Conservation (phyloP, 768 basidiomycete species). For the Infundibulicybe gibba region DNA sequence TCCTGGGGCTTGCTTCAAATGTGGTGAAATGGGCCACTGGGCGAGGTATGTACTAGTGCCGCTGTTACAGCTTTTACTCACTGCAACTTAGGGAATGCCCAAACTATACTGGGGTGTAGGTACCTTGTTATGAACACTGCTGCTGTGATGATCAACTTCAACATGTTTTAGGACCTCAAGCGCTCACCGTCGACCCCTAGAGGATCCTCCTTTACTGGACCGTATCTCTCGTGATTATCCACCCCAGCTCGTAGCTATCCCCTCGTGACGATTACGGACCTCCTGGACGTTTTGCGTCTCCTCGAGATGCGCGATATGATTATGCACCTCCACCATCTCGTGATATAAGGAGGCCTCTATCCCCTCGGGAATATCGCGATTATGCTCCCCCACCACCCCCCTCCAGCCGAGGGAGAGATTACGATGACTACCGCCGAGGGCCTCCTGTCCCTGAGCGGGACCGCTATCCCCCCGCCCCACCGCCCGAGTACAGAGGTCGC, state of each 20-base stretch:
- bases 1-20: conserved; percentile 86
- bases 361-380: conserved; percentile 68
- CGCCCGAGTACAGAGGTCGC: conserved; percentile 52
- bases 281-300: conserved; percentile 35
- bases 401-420: conserved; percentile 55
- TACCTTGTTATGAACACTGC: conserved; percentile 11
- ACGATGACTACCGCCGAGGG: conserved; percentile 65
- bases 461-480: conserved; percentile 49
- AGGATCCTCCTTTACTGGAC: conserved; percentile 54
- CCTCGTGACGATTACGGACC: conserved; percentile 54
- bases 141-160: neutral
- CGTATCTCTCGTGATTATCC: conserved; percentile 59
- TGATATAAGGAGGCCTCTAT: conserved; percentile 59
- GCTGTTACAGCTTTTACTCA: no score
- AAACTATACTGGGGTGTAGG: conserved; percentile 51
- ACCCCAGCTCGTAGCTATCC: conserved; percentile 33
- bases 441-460: conserved; percentile 41
- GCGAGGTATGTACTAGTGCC: conserved; percentile 61
- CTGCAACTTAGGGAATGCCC: conserved; percentile 62
- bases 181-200: conserved; percentile 36
- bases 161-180: conserved; percentile 7
- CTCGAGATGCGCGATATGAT: conserved; percentile 61
- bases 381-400: conserved; percentile 46
- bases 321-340: conserved; percentile 51
- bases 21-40: conserved; percentile 85